Base-by-base conservation (phyloP, 2,329 filamentous ascomycete genomes). In the Colletotrichum siamense region DNA sequence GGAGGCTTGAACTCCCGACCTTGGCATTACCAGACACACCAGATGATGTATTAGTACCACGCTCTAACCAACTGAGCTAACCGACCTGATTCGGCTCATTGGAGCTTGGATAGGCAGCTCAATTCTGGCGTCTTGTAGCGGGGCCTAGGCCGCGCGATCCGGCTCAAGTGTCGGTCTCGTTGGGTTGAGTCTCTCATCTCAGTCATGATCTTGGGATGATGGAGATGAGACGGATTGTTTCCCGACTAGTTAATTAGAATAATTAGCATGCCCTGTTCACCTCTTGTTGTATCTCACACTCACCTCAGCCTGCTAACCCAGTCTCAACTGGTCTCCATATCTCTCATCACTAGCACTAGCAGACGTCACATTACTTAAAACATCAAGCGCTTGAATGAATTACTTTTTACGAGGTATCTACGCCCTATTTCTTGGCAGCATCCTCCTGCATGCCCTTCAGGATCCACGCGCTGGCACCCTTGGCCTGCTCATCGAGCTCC, bases 381-480 rank as follows among this genome's bases (percentile, higher is more conserved):
- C 22, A 16, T 39, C 28, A 34, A 30, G 7, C 15, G 44, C 28
- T 26, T 8, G 5, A 22, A 32, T 12, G 2, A 22, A 22, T 57
- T 57, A 22, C 10, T 68, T 34, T 18, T 52, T 10, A 13, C n/a
- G 6, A 52, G 44, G 44, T 24, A 52, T 30, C 36, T 28, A 52
- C 13, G 10, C 5, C 52, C 71, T 57, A 82, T 80, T 89, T 90
- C 82, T 91, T 88, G 3, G 90, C 59, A 7, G 73, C 88, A 84
- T 95, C 93, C 1, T 89, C 87, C 85, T 93, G 91, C 94, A 95
- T 95, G 3, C 92, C 90, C 61, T 88, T 82, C 84, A 94, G 90
- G 24, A 96, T 89, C 94, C 94, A 96, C 18, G 84, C 84, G 73
- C 86, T 68, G 5, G 65, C 69, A 4, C 87, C 83, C 34, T 85